Evolutionary conservation across 176 grass and related monocot genomes (phyloP).

Genomic region (Microstegium vimineum): DNA sequence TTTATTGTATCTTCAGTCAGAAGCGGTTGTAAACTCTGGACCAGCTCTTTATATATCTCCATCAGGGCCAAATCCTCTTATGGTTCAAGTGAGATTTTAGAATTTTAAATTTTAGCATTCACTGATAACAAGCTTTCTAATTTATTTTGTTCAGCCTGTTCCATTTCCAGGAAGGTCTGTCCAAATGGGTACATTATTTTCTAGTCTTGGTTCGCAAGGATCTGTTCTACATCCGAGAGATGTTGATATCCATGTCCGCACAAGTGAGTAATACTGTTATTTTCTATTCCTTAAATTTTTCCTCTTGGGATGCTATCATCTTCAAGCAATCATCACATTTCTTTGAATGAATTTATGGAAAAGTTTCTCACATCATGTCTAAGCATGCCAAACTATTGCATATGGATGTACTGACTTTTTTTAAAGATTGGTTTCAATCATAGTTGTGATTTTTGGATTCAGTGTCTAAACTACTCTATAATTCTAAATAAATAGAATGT

Average conservation of each 20-base stretch:
- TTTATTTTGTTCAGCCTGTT: conserved; percentile 74
- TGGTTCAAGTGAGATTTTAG: conserved; percentile 79
- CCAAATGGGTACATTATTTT: conserved; percentile 65
- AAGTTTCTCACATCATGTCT: background rate
- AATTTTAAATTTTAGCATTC: conserved; percentile 18
- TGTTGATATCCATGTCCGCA: conserved; percentile 66
- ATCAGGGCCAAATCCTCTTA: conserved; percentile 87
- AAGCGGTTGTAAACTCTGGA: conserved; percentile 81
- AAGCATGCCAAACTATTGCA: background rate
- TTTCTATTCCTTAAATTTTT: background rate
- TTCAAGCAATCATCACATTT: background rate
- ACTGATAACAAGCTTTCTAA: conserved; percentile 29
- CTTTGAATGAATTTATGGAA: background rate
- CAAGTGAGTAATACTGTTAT: conserved; percentile 47
- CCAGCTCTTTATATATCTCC: conserved; percentile 95
- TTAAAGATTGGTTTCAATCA: background rate
- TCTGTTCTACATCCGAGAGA: conserved; percentile 61
- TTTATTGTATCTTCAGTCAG: conserved; percentile 47
- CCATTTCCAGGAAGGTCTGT: conserved; percentile 73
- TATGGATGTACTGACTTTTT: background rate
- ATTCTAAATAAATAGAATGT: background rate
- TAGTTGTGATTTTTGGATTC: background rate
- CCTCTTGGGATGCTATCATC: background rate
- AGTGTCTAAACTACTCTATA: background rate
- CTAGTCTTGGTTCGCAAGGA: conserved; percentile 42